Base-by-base conservation (phyloP, 78 protist genomes). In the Ministeria vibrans region DNA sequence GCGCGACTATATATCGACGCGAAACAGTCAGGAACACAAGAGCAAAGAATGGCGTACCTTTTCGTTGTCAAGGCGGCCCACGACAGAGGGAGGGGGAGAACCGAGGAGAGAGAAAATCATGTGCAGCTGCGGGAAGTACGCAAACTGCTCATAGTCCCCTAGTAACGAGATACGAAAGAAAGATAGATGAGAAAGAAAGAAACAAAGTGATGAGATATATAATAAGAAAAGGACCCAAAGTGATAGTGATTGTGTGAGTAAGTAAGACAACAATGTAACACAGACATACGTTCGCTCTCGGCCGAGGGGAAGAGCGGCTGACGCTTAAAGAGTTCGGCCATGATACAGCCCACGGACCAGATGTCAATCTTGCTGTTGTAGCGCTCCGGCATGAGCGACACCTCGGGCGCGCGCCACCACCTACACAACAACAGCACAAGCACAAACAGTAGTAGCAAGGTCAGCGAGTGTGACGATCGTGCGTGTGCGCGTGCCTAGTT, bases 401-500 rank as follows among this genome's bases (percentile, higher is more conserved):
- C n/a, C 9, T 20, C n/a, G 15, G 15, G 15, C n/a, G 55, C 9
- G 55, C 9, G 55, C 15, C 9, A 49, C n/a, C 15, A 9, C 55
- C n/a, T 15, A 49, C 9, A 49, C 55, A 49, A 20, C 55, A 15
- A 45, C 28, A 86, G 83, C 42, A 72, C 77, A 34, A 85, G 42
- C 43, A 62, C 61, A 55, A 84, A 81, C 45, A 62, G 55, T 34
- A 73, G 77, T 11, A 42, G 51, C 27, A 79, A 73, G 38, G 70
- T 78, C 62, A 22, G n/a, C 45, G 43, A 73, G 28, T 49, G 49
- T 66, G 77, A 22, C 38, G 25, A 28, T 77, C 79, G 34, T 68
- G 30, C 20, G 87, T 45, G 87, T 90, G 88, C 13, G 9, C 11
- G 38, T 28, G 27, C 87, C 75, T 43, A 1, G 97, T 91, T 15